Evolutionary conservation across 2,329 filamentous ascomycete genomes (phyloP), one percentile per base, ranked within the genome.

Genomic region (Fusarium subtropicale): DNA sequence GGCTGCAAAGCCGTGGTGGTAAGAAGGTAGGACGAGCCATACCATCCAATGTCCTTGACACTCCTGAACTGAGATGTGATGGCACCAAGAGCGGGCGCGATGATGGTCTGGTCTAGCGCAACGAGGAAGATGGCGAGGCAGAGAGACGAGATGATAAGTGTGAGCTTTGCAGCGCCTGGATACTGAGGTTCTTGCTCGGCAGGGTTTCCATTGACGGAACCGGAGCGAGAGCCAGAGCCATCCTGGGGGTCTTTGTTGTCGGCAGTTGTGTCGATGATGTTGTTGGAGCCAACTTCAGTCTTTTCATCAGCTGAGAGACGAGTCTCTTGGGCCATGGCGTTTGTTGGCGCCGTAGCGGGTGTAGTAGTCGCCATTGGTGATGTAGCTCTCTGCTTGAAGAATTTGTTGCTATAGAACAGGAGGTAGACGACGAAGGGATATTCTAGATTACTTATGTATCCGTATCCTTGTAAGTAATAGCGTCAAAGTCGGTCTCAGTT

Each of bases 1-100:
- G 82, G 83, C 74, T 85, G 83, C 46, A 86, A 78, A 15, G 84
- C 82, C 30, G 83, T 83, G 39, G 81, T 82, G 24, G 82, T 84
- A 45, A 86, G 80, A 7, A 86, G 77, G 66, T 85, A 86, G 4
- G 82, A 67, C 13, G 83, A 80, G 66, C 83, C 84, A 74, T 86
- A 85, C 83, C 83, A 89, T 64, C 86, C 79, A 65, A 85, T 84
- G 57, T 85, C 84, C 67, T 80, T 80, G 36, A 83, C 79, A 50
- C 79, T 82, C 44, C 71, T 60, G 53, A 81, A 85, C 48, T 84
- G 76, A 1, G 76, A 76, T 0, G 84, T 85, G 67, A 87, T 87
- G 71, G 84, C 82, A 22, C 84, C 83, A 20, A 86, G 79, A 2
- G 85, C 85, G 16, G 85, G 84, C 8, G 83, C 83, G 64, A 86